Evolutionary conservation across 768 basidiomycete genomes (phyloP), one percentile per base, ranked within the genome.

Genomic region (Lentinula sp.): DNA sequence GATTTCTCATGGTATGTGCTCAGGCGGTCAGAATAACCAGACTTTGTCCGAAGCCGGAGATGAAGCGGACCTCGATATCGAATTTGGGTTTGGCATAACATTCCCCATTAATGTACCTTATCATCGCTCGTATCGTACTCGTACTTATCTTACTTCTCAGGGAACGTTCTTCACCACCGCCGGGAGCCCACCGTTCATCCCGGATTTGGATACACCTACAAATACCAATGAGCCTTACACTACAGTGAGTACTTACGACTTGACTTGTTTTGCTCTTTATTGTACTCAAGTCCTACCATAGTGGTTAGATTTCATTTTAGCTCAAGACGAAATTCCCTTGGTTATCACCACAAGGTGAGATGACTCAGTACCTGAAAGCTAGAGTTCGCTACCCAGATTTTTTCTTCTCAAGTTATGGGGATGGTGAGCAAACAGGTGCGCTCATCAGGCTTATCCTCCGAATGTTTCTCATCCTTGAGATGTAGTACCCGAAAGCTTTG

Each of bases 1-100:
- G 16, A 4, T 9, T 15, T 52, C 21, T 71, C 59, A 65, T 15
- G 18, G 32, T 66, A 10, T 39, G 60, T 59, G 59, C 57, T 9
- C 60, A 87, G 89, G 82, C 55, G 87, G 87, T 3, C 42, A 73
- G 61, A 87, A 91, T 66, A 78, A 79, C 61, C 87, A 91, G 67
- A 82, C 65, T 56, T 51, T 74, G 23, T 70, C 70, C 0, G 71
- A 74, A 16, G 83, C 88, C 10, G 87, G 88, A 2, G 66, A 61
- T 5, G 89, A 92, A 68, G 88, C 87, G 2, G 78, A 86, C 63
- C 72, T 90, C 32, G 87, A 89, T 62, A 78, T 80, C 4, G 86
- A 89, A 65, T 86, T 84, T 69, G 85, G 81, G 1, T 85, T 81
- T 61, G 89, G 88, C n/a, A 59, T 91, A 32, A 76, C 86, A 3